These are phyloP conservation scores for Ophiosphaerella narmari DNA, from an alignment of 2,329 filamentous ascomycete species.

Conservation along the genomic window DNA sequence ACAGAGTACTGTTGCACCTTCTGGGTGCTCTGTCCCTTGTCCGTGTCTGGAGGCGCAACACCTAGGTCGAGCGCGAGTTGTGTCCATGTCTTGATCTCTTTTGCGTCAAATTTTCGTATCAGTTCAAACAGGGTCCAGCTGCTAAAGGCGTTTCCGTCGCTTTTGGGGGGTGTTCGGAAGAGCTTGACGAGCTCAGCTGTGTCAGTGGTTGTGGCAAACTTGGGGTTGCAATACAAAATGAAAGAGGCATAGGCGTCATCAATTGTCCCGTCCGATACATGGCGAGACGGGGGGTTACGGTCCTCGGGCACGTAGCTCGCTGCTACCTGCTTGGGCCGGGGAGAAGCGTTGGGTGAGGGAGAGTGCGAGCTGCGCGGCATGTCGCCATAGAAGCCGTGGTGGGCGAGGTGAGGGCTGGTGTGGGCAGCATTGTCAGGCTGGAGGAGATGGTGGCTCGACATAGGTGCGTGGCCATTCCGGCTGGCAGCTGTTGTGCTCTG, in stretches of 20 bases:
- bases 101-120: constrained; percentile 75
- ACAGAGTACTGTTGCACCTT: constrained; percentile 96
- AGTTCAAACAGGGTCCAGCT: constrained; percentile 78
- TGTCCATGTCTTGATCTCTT: constrained; percentile 91
- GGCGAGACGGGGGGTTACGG: constrained; percentile 66
- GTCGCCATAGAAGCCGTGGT: constrained; percentile 46
- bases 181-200: constrained; percentile 72
- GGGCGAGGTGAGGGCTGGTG: constrained; percentile 32
- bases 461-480: constrained; percentile 44
- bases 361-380: constrained; percentile 44
- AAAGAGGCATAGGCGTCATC: constrained; percentile 84
- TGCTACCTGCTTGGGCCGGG: constrained; percentile 40
- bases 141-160: constrained; percentile 84
- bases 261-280: constrained; percentile 71
- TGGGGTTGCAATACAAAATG: constrained; percentile 89
- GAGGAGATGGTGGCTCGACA: constrained; percentile 42
- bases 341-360: constrained; percentile 45
- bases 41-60: constrained; percentile 79
- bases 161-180: constrained; percentile 81
- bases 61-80: constrained; percentile 86
- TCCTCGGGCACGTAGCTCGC: constrained; percentile 50
- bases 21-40: constrained; percentile 86
- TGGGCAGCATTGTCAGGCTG: constrained; percentile 42
- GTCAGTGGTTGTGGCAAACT: constrained; percentile 71
- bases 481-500: constrained; percentile 35